Percentiles rank a stretch among this genome's conserved stretches.
Conservation (phyloP, 176 grass and related monocot species). For the Rhynchospora tenuis region DNA sequence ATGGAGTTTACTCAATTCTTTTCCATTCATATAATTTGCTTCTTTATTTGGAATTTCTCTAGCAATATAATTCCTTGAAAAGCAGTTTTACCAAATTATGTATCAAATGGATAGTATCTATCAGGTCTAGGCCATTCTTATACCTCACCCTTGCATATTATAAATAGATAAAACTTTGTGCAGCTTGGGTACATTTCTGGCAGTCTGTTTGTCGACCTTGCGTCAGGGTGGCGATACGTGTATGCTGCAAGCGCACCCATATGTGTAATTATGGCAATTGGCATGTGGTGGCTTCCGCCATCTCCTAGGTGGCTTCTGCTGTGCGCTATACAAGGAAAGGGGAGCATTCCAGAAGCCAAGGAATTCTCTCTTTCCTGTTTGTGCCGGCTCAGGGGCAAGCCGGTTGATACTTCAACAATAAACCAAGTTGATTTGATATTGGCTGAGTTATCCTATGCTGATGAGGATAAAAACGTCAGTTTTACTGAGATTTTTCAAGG, state of each 20-base stretch:
- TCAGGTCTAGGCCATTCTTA: not conserved
- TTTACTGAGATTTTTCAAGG: slow-evolving; percentile 90
- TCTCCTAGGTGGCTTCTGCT: slow-evolving; percentile 96
- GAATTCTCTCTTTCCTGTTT: slow-evolving; percentile 60
- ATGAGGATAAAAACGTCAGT: slow-evolving; percentile 42
- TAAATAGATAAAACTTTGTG: slow-evolving; percentile 24
- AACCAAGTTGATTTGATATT: slow-evolving; percentile 65
- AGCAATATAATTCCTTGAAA: not conserved
- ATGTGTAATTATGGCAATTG: slow-evolving; percentile 69
- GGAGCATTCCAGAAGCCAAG: slow-evolving; percentile 48
- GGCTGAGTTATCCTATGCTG: slow-evolving; percentile 54
- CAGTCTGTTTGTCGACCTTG: slow-evolving; percentile 61
- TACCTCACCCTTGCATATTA: not conserved
- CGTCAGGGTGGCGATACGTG: slow-evolving; percentile 86
- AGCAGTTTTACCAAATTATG: not conserved
- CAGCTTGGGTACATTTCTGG: slow-evolving; percentile 79
- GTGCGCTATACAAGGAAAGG: slow-evolving; percentile 84
- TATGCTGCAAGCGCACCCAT: slow-evolving; percentile 60
- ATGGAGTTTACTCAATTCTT: not conserved
- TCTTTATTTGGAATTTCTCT: not conserved
- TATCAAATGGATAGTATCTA: not conserved
- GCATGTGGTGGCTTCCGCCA: slow-evolving; percentile 77
- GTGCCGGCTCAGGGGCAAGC: slow-evolving; percentile 72
- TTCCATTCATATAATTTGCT: not conserved
- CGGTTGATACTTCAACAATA: slow-evolving; percentile 35